Evolutionary conservation across 192 early-diverging fungal species (phyloP).

Genomic region (Backusella morwellensis): DNA sequence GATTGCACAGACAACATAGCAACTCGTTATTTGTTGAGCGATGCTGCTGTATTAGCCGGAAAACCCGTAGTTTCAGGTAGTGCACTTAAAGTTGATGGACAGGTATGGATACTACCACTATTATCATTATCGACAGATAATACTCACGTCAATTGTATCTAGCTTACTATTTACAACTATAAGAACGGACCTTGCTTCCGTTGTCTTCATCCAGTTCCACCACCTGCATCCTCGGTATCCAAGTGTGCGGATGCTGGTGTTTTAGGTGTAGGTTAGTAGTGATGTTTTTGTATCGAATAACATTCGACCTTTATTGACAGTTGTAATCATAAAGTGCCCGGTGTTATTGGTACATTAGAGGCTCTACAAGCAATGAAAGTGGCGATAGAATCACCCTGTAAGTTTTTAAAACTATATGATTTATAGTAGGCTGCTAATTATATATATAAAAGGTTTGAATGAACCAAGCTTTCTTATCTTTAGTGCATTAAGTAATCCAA

Average conservation of each 20-base stretch:
- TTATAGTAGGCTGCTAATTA: not conserved
- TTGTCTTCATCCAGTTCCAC: constrained; percentile 92
- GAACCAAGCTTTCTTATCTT: constrained; percentile 76
- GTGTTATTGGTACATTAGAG: constrained; percentile 89
- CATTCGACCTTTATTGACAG: not conserved
- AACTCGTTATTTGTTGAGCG: constrained; percentile 93
- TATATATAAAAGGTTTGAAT: constrained; percentile 31
- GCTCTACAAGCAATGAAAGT: constrained; percentile 94
- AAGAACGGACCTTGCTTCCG: constrained; percentile 92
- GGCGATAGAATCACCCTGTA: constrained; percentile 44
- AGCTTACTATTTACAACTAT: constrained; percentile 92
- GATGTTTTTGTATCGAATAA: not conserved
- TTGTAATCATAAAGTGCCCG: constrained; percentile 65
- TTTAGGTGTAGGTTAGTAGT: constrained; percentile 69
- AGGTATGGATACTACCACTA: constrained; percentile 35
- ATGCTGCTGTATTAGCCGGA: constrained; percentile 80
- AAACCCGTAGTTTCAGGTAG: constrained; percentile 89
- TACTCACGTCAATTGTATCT: not conserved
- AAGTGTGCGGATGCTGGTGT: constrained; percentile 94
- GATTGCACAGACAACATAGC: constrained; percentile 96
- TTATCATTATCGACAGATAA: not conserved
- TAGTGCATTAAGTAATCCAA: constrained; percentile 65
- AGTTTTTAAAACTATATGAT: not conserved
- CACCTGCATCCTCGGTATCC: constrained; percentile 82
- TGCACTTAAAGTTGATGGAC: constrained; percentile 90